Conservation (phyloP, 495 filamentous ascomycete genomes). For the Hyphodiscus hymeniophilus region DNA sequence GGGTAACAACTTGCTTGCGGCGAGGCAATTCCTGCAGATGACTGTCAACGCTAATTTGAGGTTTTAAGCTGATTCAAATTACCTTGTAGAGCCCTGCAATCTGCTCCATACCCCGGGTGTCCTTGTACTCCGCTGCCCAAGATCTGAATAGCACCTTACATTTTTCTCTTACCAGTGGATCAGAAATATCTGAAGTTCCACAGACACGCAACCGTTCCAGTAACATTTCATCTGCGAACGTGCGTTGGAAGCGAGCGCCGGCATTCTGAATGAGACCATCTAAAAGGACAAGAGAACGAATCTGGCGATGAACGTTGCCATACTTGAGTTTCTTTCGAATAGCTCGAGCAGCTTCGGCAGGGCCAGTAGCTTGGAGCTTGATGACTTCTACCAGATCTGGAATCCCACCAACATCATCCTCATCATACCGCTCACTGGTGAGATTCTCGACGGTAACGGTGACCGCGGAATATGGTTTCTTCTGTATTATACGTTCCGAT, state of each 20-base stretch:
- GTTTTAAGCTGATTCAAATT: slow-evolving; percentile 9
- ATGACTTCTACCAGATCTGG: slow-evolving; percentile 92
- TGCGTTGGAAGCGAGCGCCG: slow-evolving; percentile 76
- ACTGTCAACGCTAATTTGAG: too few relatives aligned
- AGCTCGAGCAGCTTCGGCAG: slow-evolving; percentile 83
- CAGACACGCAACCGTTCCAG: slow-evolving; percentile 87
- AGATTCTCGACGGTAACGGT: slow-evolving; percentile 91
- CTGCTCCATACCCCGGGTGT: slow-evolving; percentile 68
- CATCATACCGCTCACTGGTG: slow-evolving; percentile 80
- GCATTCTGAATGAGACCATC: slow-evolving; percentile 95
- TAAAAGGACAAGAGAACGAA: slow-evolving; percentile 82
- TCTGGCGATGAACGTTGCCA: slow-evolving; percentile 82
- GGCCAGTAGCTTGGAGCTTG: slow-evolving; percentile 79
- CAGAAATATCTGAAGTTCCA: slow-evolving; percentile 75
- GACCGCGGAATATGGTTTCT: slow-evolving; percentile 90
- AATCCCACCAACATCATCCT: slow-evolving; percentile 86
- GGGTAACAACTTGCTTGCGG: slow-evolving; percentile 48
- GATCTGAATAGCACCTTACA: slow-evolving; percentile 77
- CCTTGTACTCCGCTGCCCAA: slow-evolving; percentile 81
- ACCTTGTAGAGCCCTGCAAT: slow-evolving; percentile 73
- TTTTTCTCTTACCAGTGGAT: slow-evolving; percentile 76
- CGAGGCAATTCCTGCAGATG: slow-evolving; percentile 40
- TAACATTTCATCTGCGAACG: slow-evolving; percentile 85
- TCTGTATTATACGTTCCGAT: slow-evolving; percentile 34
- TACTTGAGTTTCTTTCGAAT: slow-evolving; percentile 99